Conservation (phyloP, 345 rosid genomes). For the Dipteronia sinensis region DNA sequence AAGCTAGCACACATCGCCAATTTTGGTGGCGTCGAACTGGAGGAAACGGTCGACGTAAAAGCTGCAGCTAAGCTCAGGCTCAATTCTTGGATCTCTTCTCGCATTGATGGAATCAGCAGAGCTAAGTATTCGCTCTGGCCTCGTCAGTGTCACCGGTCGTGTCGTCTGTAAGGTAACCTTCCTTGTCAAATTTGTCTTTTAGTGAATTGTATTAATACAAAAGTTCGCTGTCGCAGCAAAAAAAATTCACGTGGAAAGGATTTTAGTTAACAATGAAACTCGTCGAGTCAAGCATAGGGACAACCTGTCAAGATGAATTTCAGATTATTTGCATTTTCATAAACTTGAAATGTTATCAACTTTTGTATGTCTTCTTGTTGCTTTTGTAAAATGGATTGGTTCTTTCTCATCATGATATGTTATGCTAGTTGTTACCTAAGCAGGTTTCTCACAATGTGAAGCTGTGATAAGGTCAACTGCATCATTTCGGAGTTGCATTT, state of each 20-base stretch:
- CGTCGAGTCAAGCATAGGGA: too few species aligned
- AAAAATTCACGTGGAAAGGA: too few species aligned
- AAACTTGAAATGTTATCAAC: too few species aligned
- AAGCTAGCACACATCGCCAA: slow-evolving; percentile 20
- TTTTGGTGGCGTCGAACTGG: slow-evolving; percentile 49
- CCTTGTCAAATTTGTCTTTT: background rate
- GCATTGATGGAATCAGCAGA: slow-evolving; percentile 71
- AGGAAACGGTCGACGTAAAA: slow-evolving; percentile 56
- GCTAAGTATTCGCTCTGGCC: slow-evolving; percentile 78
- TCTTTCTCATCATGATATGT: background rate
- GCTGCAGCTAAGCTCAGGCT: slow-evolving; percentile 59
- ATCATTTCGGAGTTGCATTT: slow-evolving; percentile 78
- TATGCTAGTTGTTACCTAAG: background rate
- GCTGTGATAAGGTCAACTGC: slow-evolving; percentile 77
- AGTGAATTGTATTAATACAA: too few species aligned
- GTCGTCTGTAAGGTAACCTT: slow-evolving; percentile 62
- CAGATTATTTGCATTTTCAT: too few species aligned
- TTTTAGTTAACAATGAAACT: too few species aligned
- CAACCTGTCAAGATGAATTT: too few species aligned
- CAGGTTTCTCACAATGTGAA: slow-evolving; percentile 72
- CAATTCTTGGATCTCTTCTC: slow-evolving; percentile 89
- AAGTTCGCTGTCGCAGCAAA: too few species aligned
- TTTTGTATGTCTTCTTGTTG: too few species aligned
- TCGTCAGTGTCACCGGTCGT: slow-evolving; percentile 77
- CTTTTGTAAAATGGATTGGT: background rate